Conservation (phyloP, 805 yeast species). For the Monosporozyma aerobia region DNA sequence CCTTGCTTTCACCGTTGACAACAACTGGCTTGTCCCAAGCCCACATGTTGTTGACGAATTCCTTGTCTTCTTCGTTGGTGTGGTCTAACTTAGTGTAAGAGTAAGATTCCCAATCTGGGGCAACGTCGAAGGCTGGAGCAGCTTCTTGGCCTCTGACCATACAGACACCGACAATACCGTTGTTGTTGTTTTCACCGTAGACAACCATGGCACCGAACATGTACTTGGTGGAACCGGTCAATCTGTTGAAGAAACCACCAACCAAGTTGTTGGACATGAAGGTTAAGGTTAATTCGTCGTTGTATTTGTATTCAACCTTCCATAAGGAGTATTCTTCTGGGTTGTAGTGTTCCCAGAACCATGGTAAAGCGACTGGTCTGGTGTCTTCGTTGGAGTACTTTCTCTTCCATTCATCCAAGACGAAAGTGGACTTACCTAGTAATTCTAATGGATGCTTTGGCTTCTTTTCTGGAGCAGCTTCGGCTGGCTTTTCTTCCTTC, state of each 20-base stretch:
- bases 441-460: slow-evolving; percentile 86
- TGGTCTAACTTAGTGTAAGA: slow-evolving; percentile 74
- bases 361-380: slow-evolving; percentile 86
- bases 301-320: slow-evolving; percentile 94
- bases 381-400: slow-evolving; percentile 95
- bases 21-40: slow-evolving; percentile 95
- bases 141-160: slow-evolving; percentile 89
- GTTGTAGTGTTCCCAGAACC: slow-evolving; percentile 96
- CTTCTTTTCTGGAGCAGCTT: slow-evolving; percentile 48
- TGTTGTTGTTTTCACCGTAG: slow-evolving; percentile 97
- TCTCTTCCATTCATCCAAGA: slow-evolving; percentile 93
- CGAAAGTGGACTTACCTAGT: slow-evolving; percentile 61
- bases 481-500: slow-evolving; percentile 25
- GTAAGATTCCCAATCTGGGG: slow-evolving; percentile 99
- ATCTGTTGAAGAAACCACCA: slow-evolving; percentile 97
- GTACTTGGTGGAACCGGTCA: slow-evolving; percentile 84
- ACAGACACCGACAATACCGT: slow-evolving; percentile 94
- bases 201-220: slow-evolving; percentile 90
- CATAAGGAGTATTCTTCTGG: slow-evolving; percentile 89
- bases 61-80: slow-evolving; percentile 65
- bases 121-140: slow-evolving; percentile 91
- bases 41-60: slow-evolving; percentile 81
- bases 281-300: slow-evolving; percentile 92
- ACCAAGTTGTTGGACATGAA: slow-evolving; percentile 97
- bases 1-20: slow-evolving; percentile 70